Percentiles rank a stretch among this genome's conserved stretches.
These are phyloP conservation scores for Hyaloperonospora brassicae DNA, from an alignment of 352 stramenopile genomes.

Conservation along the genomic window DNA sequence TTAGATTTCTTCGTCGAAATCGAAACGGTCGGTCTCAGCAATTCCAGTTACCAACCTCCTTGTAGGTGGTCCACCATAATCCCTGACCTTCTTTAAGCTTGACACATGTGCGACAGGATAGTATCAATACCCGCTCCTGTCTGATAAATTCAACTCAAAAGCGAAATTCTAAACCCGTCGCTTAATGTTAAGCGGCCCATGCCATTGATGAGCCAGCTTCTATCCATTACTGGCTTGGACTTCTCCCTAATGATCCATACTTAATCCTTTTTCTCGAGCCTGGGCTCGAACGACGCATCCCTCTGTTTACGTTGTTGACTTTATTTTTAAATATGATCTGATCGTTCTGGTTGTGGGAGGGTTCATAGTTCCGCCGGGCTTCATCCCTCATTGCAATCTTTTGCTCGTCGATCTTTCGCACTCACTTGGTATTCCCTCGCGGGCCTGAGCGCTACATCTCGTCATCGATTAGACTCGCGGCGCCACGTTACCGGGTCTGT, in stretches of 20 bases:
- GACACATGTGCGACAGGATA: no score
- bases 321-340: no score
- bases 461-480: background rate
- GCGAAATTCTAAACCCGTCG: constrained; percentile 4
- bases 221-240: constrained; percentile 1
- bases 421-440: constrained; percentile 5
- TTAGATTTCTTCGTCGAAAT: no score
- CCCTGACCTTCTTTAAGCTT: no score
- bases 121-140: no score
- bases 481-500: background rate
- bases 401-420: constrained; percentile 1
- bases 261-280: no score
- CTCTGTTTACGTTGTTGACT: no score
- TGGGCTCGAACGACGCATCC: background rate
- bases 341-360: background rate
- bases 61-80: no score
- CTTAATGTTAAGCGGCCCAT: constrained; percentile 2
- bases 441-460: background rate
- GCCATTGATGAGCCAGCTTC: constrained; percentile 2
- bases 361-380: background rate
- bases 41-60: no score
- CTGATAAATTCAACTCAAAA: constrained; percentile 3
- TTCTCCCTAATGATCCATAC: constrained; percentile 2
- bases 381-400: background rate
- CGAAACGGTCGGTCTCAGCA: no score